Conservation (phyloP, 176 grass and related monocot species). For the Carex myosuroides region DNA sequence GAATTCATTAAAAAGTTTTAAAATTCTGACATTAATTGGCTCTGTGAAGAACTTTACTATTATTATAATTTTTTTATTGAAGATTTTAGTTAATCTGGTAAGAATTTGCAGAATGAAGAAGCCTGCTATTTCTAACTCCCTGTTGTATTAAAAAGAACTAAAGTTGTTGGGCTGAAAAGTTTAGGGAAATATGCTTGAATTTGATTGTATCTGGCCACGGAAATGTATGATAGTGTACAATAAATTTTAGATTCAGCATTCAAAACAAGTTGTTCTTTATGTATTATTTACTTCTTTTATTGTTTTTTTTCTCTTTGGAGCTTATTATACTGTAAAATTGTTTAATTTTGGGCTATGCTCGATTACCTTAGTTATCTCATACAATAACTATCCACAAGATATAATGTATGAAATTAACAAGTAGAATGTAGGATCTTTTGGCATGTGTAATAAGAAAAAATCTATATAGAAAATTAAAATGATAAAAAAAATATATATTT, state of each 20-base stretch:
- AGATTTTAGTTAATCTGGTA: neutral
- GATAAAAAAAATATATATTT: too few species aligned
- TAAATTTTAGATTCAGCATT: neutral
- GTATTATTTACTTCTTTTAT: neutral
- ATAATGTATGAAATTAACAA: too few species aligned
- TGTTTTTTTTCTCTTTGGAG: neutral
- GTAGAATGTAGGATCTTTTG: too few species aligned
- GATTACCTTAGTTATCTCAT: neutral
- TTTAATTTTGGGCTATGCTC: neutral
- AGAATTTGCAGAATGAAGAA: neutral
- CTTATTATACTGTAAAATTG: neutral
- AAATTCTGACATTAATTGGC: neutral
- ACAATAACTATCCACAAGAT: too few species aligned
- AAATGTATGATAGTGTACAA: neutral
- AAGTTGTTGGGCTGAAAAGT: neutral
- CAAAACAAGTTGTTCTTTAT: neutral
- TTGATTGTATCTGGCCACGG: neutral
- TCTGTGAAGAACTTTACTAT: neutral
- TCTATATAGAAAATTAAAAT: too few species aligned
- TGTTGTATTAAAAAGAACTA: neutral
- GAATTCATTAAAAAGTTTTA: constrained; percentile 62
- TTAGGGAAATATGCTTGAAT: neutral
- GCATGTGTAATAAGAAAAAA: too few species aligned
- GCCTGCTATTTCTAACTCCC: neutral
- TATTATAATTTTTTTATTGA: neutral